Evolutionary conservation across 1,139 yeast genomes (phyloP), one percentile per base, ranked within the genome.

Genomic region (Pichia sp.): DNA sequence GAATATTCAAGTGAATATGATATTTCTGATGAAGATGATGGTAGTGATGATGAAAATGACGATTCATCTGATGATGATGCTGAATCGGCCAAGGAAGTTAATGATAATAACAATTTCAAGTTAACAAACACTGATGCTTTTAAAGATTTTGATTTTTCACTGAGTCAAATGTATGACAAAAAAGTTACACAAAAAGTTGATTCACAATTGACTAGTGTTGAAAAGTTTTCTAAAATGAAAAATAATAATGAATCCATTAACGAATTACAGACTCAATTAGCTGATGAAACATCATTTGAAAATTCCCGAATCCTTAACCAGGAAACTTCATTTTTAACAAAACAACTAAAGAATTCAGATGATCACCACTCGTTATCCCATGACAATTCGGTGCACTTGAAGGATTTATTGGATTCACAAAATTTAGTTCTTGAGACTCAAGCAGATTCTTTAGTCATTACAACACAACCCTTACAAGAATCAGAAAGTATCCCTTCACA

Each of bases 401-500:
- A 51, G 39, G 47, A 47, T 28, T 42, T 61, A 5, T 44, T 63
- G 7, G 62, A 58, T 43, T 59, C 64, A 29, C 66, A 63, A 44
- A 60, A 60, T 42, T 54, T 61, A 40, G 46, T 61, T 6, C 63
- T 61, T 30, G 64, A 56, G 43, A 62, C 65, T 3, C 65, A 62
- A 45, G 57, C 39, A 9, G 65, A 51, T 34, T 38, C 42, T 6
- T 7, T 29, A n/a, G 29, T 34, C 7, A 42, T 42, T 30, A 39
- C 45, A 2, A 45, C 48, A 0, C 48, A 39, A 28, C 30, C 38
- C 25, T 18, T 44, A 7, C 8, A 9, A 18, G 10, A 28, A 5
- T 34, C 43, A 31, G 31, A 34, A 27, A 33, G 9, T 10, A 29
- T 32, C 8, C 18, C 18, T 18, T 18, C 18, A 18, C 18, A 18